A percentile compares a stretch with the other conserved stretches of the same genome.
These are phyloP conservation scores for Fusarium annulatum DNA, from an alignment of 2,329 filamentous ascomycete genomes.

Conservation along the genomic window DNA sequence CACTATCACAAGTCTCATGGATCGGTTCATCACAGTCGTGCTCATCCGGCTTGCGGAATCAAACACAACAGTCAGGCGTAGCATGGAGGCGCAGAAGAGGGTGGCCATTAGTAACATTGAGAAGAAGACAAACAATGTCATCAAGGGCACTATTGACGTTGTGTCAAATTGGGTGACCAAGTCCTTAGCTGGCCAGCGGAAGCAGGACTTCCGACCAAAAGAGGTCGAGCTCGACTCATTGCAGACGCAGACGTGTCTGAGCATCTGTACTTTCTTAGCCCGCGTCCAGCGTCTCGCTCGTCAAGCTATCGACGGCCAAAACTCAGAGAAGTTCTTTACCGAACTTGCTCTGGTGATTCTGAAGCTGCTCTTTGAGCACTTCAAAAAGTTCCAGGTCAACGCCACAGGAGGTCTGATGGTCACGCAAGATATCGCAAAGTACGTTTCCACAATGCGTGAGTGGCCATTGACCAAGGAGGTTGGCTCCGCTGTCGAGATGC, in stretches of 20 bases:
- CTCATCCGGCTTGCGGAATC: slow-evolving; percentile 89
- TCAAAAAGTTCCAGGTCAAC: slow-evolving; percentile 93
- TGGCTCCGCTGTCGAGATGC: slow-evolving; percentile 78
- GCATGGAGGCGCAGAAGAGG: slow-evolving; percentile 86
- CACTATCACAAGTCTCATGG: slow-evolving; percentile 91
- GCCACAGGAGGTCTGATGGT: slow-evolving; percentile 95
- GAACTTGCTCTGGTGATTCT: slow-evolving; percentile 86
- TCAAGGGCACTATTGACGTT: slow-evolving; percentile 71
- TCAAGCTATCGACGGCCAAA: slow-evolving; percentile 82
- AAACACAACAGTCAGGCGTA: slow-evolving; percentile 89
- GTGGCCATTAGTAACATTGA: slow-evolving; percentile 81
- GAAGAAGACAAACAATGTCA: slow-evolving; percentile 77
- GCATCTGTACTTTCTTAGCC: slow-evolving; percentile 83
- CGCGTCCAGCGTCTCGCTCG: slow-evolving; percentile 71
- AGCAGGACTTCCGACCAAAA: slow-evolving; percentile 88
- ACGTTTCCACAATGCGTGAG: slow-evolving; percentile 84
- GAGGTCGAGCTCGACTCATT: slow-evolving; percentile 83
- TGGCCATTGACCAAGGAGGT: slow-evolving; percentile 81
- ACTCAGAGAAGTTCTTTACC: slow-evolving; percentile 82
- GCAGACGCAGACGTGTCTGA: slow-evolving; percentile 86
- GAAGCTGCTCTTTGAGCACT: slow-evolving; percentile 85
- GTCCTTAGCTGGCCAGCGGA: slow-evolving; percentile 81
- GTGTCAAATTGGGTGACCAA: slow-evolving; percentile 80
- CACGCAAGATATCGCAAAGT: slow-evolving; percentile 94
- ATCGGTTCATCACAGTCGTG: slow-evolving; percentile 89